A percentile compares a stretch with the other conserved stretches of the same genome.
Evolutionary conservation across 1,284 basidiomycete genomes (phyloP).

Genomic region (Sutorius eximius): DNA sequence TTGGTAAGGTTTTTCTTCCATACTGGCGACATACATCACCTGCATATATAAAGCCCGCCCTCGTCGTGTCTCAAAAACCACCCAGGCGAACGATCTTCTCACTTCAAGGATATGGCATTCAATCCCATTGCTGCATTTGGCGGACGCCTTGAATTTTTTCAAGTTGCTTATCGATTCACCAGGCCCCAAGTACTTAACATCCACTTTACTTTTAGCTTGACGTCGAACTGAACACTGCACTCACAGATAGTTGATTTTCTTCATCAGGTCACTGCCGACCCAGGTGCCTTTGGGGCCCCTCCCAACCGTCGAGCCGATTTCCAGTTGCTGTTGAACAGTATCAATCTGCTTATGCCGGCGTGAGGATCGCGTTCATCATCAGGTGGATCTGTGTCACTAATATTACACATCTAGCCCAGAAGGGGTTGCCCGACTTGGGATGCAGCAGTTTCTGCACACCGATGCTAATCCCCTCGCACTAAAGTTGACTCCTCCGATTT

Average conservation of each 20-base stretch:
- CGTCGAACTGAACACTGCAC: not conserved
- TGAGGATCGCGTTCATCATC: not conserved
- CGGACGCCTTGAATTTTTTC: not conserved
- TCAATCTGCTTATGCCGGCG: not conserved
- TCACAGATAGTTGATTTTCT: not conserved
- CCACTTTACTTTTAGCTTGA: not conserved
- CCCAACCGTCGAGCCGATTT: not conserved
- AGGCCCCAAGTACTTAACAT: not conserved
- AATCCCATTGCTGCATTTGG: not conserved
- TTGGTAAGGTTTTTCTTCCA: too few relatives aligned
- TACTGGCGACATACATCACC: too few relatives aligned
- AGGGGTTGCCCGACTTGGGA: not conserved
- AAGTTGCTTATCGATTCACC: not conserved
- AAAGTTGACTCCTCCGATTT: not conserved
- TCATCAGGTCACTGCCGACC: too few relatives aligned
- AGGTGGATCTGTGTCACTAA: not conserved
- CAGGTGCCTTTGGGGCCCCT: not conserved
- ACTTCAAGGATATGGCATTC: too few relatives aligned
- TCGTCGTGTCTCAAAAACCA: too few relatives aligned
- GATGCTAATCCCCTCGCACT: not conserved
- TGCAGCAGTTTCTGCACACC: not conserved
- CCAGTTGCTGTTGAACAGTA: too few relatives aligned
- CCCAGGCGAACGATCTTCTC: too few relatives aligned
- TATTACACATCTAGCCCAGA: not conserved
- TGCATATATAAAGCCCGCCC: too few relatives aligned